These are phyloP conservation scores for Crataegus laevigata DNA, from an alignment of 306 rosid species.

Conservation along the genomic window DNA sequence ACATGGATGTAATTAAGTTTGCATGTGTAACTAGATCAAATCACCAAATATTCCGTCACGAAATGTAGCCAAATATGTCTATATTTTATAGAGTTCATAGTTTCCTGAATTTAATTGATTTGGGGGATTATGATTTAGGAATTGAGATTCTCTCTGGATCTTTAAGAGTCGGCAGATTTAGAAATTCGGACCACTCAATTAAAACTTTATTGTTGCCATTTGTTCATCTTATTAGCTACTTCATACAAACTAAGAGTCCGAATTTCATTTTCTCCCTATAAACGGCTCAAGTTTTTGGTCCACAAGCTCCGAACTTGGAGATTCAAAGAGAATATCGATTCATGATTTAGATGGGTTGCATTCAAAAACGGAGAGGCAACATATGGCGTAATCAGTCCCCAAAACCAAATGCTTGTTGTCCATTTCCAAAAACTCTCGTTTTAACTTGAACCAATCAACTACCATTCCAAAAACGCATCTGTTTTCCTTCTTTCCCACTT, in stretches of 20 bases:
- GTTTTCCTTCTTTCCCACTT: neutral
- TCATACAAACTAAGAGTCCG: no score
- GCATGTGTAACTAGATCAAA: neutral
- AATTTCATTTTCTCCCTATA: no score
- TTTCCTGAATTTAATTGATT: neutral
- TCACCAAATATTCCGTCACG: neutral
- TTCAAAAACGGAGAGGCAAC: slow-evolving; percentile 34
- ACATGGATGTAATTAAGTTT: neutral
- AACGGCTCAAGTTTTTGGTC: fast-evolving
- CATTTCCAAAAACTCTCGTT: neutral
- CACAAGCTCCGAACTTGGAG: no score
- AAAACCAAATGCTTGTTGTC: slow-evolving; percentile 12
- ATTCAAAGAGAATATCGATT: neutral
- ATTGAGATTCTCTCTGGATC: no score
- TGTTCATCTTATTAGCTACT: no score
- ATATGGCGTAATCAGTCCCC: slow-evolving; percentile 19
- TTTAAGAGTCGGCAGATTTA: fast-evolving
- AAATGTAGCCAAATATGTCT: neutral
- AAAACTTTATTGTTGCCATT: no score
- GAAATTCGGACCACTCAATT: no score
- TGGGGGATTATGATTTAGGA: neutral
- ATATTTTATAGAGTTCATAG: neutral
- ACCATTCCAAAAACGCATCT: neutral
- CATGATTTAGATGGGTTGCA: slow-evolving; percentile 36
- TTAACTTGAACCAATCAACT: neutral